These are phyloP conservation scores for Diutina sp. DNA, from an alignment of 1,139 yeast species.

Conservation along the genomic window DNA sequence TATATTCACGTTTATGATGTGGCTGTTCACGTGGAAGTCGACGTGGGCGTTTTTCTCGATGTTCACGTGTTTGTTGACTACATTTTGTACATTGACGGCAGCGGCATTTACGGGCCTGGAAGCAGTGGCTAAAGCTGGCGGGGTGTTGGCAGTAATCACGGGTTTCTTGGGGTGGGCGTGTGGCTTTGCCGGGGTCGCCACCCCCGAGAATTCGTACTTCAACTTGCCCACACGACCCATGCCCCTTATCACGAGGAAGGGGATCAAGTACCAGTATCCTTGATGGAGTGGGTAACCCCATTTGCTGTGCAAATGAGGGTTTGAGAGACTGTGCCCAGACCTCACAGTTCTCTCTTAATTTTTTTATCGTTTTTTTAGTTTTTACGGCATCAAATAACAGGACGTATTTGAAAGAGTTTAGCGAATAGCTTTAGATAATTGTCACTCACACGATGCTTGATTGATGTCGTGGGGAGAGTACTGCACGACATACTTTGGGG, in stretches of 20 bases:
- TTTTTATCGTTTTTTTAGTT: not conserved
- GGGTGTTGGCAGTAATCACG: slow-evolving; percentile 30
- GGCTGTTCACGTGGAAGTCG: slow-evolving; percentile 27
- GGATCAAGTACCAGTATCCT: not conserved
- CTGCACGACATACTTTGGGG: too few relatives aligned
- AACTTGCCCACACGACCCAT: slow-evolving; percentile 8
- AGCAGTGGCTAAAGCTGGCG: slow-evolving; percentile 25
- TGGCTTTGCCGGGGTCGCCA: slow-evolving; percentile 24
- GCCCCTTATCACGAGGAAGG: not conserved
- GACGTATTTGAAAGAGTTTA: too few relatives aligned
- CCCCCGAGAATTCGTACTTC: slow-evolving; percentile 16
- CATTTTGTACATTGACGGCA: slow-evolving; percentile 29
- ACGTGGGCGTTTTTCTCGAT: slow-evolving; percentile 26
- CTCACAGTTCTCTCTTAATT: not conserved
- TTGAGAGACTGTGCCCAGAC: not conserved
- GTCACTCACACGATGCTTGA: too few relatives aligned
- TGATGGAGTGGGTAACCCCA: too few relatives aligned
- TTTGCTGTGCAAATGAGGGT: too few relatives aligned
- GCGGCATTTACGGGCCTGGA: slow-evolving; percentile 23
- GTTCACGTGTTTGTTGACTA: slow-evolving; percentile 22
- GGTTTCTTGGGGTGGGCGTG: slow-evolving; percentile 15
- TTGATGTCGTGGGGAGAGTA: too few relatives aligned
- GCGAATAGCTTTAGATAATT: too few relatives aligned
- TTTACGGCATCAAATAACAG: not conserved
- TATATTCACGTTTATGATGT: slow-evolving; percentile 26